Percentiles rank a stretch among this genome's conserved stretches.
Evolutionary conservation across 2,329 filamentous ascomycete species (phyloP).

Genomic region (Aspergillus ustus): DNA sequence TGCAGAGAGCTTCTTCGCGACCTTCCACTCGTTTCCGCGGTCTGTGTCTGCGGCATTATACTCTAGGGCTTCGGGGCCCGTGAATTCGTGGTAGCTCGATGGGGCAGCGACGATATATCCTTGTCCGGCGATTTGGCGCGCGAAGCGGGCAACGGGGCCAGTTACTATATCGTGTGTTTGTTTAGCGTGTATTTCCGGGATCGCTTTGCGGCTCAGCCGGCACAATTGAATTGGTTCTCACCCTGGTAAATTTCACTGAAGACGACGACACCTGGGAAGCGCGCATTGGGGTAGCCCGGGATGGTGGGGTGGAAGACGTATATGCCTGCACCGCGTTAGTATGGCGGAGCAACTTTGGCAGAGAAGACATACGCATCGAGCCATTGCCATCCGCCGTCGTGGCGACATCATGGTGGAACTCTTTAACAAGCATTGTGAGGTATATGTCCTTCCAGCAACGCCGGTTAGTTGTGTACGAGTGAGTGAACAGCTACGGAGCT

Average conservation of each 20-base stretch:
- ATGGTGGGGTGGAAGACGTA: slow-evolving; percentile 88
- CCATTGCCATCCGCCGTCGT: slow-evolving; percentile 44
- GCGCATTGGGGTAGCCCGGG: slow-evolving; percentile 83
- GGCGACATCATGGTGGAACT: slow-evolving; percentile 42
- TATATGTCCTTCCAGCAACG: not conserved
- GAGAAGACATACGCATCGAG: slow-evolving; percentile 39
- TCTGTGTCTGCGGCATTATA: slow-evolving; percentile 91
- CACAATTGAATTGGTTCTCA: slow-evolving; percentile 39
- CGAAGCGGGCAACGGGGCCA: slow-evolving; percentile 85
- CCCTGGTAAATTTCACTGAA: slow-evolving; percentile 98
- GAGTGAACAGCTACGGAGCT: slow-evolving; percentile 1
- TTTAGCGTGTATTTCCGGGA: not conserved
- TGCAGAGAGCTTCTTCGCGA: slow-evolving; percentile 79
- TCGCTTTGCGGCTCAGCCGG: not conserved
- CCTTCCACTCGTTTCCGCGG: slow-evolving; percentile 83
- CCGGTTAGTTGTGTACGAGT: not conserved
- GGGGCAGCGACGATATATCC: slow-evolving; percentile 93
- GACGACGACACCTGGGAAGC: slow-evolving; percentile 83
- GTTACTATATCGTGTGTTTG: slow-evolving; percentile 64
- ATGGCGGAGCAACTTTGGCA: not conserved
- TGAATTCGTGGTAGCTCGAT: slow-evolving; percentile 93
- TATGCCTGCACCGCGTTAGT: slow-evolving; percentile 64
- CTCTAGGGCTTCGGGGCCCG: slow-evolving; percentile 77
- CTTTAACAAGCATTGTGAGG: slow-evolving; percentile 41
- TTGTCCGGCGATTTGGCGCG: slow-evolving; percentile 86